Evolutionary conservation across 2,329 filamentous ascomycete genomes (phyloP), one percentile per base, ranked within the genome.

Genomic region (Colletotrichum falcatum): DNA sequence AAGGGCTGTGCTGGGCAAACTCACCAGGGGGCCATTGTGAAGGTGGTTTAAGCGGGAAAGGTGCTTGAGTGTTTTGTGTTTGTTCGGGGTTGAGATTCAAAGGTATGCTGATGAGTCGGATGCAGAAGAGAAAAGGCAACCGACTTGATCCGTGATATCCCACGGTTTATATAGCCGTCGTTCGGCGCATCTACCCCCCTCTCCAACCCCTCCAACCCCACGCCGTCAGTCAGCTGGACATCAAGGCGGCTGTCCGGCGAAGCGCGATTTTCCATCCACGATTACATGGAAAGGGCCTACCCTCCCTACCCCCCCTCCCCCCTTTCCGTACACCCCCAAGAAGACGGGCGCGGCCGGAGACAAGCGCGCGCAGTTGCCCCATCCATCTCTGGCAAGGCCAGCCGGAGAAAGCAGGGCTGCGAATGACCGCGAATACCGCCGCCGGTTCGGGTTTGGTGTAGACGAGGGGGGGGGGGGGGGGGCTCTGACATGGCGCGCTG

Each of bases 1-100:
- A n/a, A n/a, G n/a, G n/a, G n/a, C n/a, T n/a, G n/a, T n/a, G n/a
- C n/a, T n/a, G n/a, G n/a, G n/a, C n/a, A n/a, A n/a, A n/a, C 72
- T 66, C 28, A 73, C 72, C 72, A 73, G 60, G 72, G 72, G 37
- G 72, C 48, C 72, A 73, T 73, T 61, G 18, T 72, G 62, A 62
- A 49, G 69, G 59, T n/a, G 39, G 6, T 7, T 42, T 48, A 48
- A 69, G 65, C 16, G 39, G 44, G 42, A 63, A 66, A 58, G 35
- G 18, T 46, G 65, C 61, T 68, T 63, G 55, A 59, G 53, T 70
- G 39, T 63, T 49, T 39, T 18, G 37, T 49, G n/a, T 58, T 51
- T 70, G 62, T n/a, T n/a, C 37, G 51, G 8, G 30, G 8, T 55
- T 23, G 33, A 46, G 49, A 35, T 54, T 2, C 67, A 53, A 4